A percentile compares a stretch with the other conserved stretches of the same genome.
phyloP scores from a whole-genome alignment of 495 filamentous ascomycete genomes.

The Aspergillus hancockii region DNA sequence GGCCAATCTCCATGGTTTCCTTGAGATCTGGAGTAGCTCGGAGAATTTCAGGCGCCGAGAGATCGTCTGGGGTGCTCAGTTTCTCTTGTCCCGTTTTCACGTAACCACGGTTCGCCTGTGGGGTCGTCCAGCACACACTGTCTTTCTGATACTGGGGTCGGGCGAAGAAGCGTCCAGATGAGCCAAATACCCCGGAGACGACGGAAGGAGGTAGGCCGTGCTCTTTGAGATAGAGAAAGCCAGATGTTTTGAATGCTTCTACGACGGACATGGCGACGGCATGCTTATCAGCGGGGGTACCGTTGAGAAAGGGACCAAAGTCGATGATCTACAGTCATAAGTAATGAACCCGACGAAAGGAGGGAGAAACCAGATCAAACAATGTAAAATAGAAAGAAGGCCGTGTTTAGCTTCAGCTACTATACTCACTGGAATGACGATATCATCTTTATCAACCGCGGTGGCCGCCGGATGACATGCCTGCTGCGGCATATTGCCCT shows the following conservation, averaged over 20 bases:
- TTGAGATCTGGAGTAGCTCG: slow-evolving; percentile 74
- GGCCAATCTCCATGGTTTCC: slow-evolving; percentile 81
- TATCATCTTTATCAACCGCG: slow-evolving; percentile 64
- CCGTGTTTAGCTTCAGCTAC: not conserved
- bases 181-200: slow-evolving; percentile 63
- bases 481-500: slow-evolving; percentile 24
- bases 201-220: slow-evolving; percentile 65
- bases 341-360: not conserved
- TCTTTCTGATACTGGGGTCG: slow-evolving; percentile 72
- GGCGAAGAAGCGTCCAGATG: slow-evolving; percentile 76
- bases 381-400: not conserved
- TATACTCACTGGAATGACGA: slow-evolving; percentile 67
- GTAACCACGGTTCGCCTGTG: slow-evolving; percentile 79
- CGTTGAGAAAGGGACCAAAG: slow-evolving; percentile 73
- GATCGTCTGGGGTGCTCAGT: slow-evolving; percentile 59
- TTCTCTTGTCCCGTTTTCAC: slow-evolving; percentile 76
- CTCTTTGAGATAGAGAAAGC: slow-evolving; percentile 88
- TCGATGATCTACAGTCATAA: slow-evolving; percentile 71
- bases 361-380: not conserved
- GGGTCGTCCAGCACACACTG: slow-evolving; percentile 65
- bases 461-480: slow-evolving; percentile 33
- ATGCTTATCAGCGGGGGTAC: slow-evolving; percentile 60
- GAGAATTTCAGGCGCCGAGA: slow-evolving; percentile 57
- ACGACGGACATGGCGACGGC: slow-evolving; percentile 71
- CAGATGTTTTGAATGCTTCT: slow-evolving; percentile 77